Evolutionary conservation across 129 eudicot genomes (phyloP).

Genomic region (Helianthus annuus): DNA sequence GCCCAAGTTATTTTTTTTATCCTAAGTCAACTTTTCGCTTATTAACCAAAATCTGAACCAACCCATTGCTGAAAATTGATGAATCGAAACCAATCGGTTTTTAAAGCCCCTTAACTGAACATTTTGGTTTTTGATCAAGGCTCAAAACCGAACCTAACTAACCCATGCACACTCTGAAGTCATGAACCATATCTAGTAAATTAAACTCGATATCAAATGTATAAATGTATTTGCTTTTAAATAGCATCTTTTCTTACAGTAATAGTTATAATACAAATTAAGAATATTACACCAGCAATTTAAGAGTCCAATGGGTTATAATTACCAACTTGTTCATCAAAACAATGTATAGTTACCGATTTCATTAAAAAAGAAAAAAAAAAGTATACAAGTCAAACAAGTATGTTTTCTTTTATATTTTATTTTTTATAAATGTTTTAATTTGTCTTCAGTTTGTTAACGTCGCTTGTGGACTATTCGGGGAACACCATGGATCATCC

Average conservation of each 20-base stretch:
- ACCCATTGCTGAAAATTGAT: no score
- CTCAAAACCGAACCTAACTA: no score
- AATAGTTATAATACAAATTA: background rate
- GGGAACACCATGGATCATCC: constrained; percentile 87
- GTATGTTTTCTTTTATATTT: background rate
- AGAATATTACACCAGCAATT: background rate
- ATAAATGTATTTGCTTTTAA: no score
- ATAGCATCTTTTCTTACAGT: background rate
- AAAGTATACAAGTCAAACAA: constrained; percentile 14
- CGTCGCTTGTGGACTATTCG: constrained; percentile 29
- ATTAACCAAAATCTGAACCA: no score
- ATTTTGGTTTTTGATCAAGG: no score
- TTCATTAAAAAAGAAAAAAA: background rate
- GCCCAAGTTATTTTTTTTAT: no score
- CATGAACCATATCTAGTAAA: no score
- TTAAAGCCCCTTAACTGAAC: no score
- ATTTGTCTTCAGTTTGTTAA: constrained; percentile 26
- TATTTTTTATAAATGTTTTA: constrained; percentile 23
- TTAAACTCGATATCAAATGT: no score
- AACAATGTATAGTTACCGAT: background rate
- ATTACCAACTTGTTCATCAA: background rate
- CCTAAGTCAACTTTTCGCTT: no score
- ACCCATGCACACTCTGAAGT: no score
- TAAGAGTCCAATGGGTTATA: background rate
- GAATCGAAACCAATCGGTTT: no score